Percentiles rank a stretch among this genome's conserved stretches.
Evolutionary conservation across 2,329 filamentous ascomycete species (phyloP).

Genomic region (Allantophomopsis cytisporea): DNA sequence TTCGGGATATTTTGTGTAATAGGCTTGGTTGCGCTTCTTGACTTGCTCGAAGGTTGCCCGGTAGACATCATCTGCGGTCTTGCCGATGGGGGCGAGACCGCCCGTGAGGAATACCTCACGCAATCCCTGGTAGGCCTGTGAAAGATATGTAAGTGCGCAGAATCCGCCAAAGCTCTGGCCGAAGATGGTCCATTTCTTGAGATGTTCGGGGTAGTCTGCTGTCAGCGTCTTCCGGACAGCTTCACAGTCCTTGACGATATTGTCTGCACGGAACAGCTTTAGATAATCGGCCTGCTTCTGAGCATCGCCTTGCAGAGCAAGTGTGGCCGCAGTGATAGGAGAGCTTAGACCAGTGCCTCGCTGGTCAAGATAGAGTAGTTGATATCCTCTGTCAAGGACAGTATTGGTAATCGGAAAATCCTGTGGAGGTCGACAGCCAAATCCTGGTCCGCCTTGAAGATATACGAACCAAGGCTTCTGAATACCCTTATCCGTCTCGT

Average conservation of each 20-base stretch:
- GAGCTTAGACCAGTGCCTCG: constrained; percentile 78
- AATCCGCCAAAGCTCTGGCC: constrained; percentile 93
- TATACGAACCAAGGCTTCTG: constrained; percentile 52
- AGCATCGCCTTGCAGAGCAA: constrained; percentile 49
- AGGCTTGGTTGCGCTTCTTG: constrained; percentile 58
- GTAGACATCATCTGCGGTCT: constrained; percentile 64
- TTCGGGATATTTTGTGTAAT: constrained; percentile 71
- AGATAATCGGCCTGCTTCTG: constrained; percentile 67
- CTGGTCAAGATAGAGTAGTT: constrained; percentile 79
- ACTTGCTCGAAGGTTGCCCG: constrained; percentile 56
- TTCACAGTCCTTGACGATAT: constrained; percentile 79
- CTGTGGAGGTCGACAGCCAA: constrained; percentile 63
- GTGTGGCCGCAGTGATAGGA: constrained; percentile 60
- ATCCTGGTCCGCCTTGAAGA: constrained; percentile 77
- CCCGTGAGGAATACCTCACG: constrained; percentile 77
- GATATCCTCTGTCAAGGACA: constrained; percentile 69
- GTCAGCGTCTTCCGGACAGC: constrained; percentile 69
- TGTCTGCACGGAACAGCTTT: constrained; percentile 77
- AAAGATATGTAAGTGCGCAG: constrained; percentile 72
- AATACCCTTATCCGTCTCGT: constrained; percentile 26
- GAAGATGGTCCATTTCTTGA: constrained; percentile 72
- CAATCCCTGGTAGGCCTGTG: constrained; percentile 62
- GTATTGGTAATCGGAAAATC: constrained; percentile 56
- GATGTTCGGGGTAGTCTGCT: constrained; percentile 49
- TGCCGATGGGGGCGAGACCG: constrained; percentile 66